Evolutionary conservation across 2,329 filamentous ascomycete species (phyloP), one percentile per base, ranked within the genome.

Genomic region (Esteya vermicola): DNA sequence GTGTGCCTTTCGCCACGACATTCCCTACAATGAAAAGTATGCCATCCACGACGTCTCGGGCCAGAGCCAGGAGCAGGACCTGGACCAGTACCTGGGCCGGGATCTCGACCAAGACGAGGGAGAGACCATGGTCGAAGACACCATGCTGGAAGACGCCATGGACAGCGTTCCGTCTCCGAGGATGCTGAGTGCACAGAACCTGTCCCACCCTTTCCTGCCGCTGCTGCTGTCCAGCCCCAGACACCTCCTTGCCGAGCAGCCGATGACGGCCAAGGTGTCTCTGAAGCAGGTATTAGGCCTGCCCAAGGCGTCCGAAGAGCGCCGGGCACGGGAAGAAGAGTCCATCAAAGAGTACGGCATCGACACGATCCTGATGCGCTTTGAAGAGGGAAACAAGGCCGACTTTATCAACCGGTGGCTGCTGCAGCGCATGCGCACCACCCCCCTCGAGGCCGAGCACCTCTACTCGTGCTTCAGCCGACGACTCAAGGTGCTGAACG

Each of bases 321-420:
- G n/a, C 10, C 28, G 6, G 3, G 28, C 43, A 33, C 54, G 52
- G n/a, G 48, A 68, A 37, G 55, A 57, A 2, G 52, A 60, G 18
- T 63, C 64, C 3, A 55, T 59, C 38, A 71, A 68, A 42, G 69
- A 72, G 48, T 61, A 58, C n/a, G 57, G 56, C 25, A 71, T 72
- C 38, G 54, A 63, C 33, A 58, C 52, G 6, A 56, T 70, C 10
- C 50, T 70, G 36, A 47, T 47, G 20, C 59, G 61, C 3, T 48
- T 53, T 4, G 49, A 56, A 10, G 48, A 50, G 3, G 58, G 57
- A 3, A 57, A 60, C 46, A 65, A 62, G 45, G 53, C 52, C 2
- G 62, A 69, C 37, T 68, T 60, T 41, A 61, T 74, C 48, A 65
- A 65, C 46, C 58, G 65, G 31, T 74, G 70, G 70, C 53, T 74